Base-by-base conservation (phyloP, 768 basidiomycete species). In the Lactarius indigo region DNA sequence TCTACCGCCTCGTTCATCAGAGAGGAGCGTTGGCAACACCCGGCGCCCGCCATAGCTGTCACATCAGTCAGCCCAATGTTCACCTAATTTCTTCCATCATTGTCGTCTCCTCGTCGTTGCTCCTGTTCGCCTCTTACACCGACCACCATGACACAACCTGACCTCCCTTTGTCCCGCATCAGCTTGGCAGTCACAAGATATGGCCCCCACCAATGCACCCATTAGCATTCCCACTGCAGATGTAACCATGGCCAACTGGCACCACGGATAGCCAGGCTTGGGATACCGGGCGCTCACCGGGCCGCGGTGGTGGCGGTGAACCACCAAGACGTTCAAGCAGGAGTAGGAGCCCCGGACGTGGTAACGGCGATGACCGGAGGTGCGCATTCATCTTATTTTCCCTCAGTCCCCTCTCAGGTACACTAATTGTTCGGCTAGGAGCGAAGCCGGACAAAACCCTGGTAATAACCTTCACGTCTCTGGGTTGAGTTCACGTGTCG, bases 181-280 rank as follows among this genome's bases (percentile, higher is more conserved):
- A 91, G 90, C 90, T 74, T 91, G 90, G 90, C 89, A 90, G 79
- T 84, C 87, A 41, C 88, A 89, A 85, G 90, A 92, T 70, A 90
- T 90, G 69, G 90, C 90, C 63, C 79, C 87, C 10, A 81, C 75
- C 72, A 79, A 76, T 54, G 77, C 75, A 26, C 88, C 84, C 57
- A 91, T 90, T 70, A 86, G 87, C 76, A 91, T 91, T 73, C 90
- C 90, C 59, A 82, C 84, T 30, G 72, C 70, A 62, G 83, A 84
- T 59, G 74, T 77, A 1, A 74, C 75, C 62, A 74, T 81, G 75
- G 79, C 83, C 56, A 87, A 85, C 78, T n/a, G 69, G 82, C 75
- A 64, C 76, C 33, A 35, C 72, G 59, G 79, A 77, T n/a, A 87
- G 87, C 63, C 87, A 87, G 61, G 82, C 78, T 62, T 89, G 87